Base-by-base conservation (phyloP, 305 asterid genomes). In the Ilex paraguariensis region DNA sequence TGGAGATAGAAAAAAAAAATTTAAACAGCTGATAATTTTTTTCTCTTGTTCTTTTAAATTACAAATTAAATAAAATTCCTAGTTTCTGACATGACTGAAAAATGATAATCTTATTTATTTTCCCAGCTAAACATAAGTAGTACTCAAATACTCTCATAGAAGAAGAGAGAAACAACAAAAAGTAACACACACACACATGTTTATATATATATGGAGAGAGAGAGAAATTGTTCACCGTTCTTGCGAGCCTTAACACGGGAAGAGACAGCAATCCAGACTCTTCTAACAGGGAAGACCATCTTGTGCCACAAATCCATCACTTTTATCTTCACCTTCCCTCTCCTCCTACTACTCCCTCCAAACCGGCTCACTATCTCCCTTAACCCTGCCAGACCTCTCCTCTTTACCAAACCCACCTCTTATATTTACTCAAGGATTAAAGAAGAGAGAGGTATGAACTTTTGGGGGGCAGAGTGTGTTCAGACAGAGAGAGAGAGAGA, bases 281-380 rank as follows among this genome's bases (percentile, higher is more conserved):
- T 84, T 46, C 95, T 66, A 52, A 88, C 92, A 21, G 96, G 98
- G 65, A 88, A 88, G 11, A 81, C 95, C 74, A 91, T 79, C 65
- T 85, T 91, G 32, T 80, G 85, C 90, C 86, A 85, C 90, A 82
- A 87, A 63, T 87, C 95, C 95, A 85, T 91, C 66, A 73, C 85
- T 78, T 82, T 81, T 28, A 67, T 64, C 87, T 72, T 88, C 59
- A 74, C 10, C 17, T 53, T 62, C 59, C 13, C 82, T 78, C 72
- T 91, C 82, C 73, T 71, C 84, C 81, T 84, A 81, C 86, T 73
- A 53, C 67, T 67, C 64, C 83, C 80, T 64, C 96, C 88, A 61
- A 86, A 73, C 81, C 88, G 77, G 74, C 84, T 66, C 71, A 80
- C 39, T 68, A 74, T 61, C 70, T 75, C 72, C 78, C 77, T 68